Evolutionary conservation across 306 rosid genomes (phyloP), one percentile per base, ranked within the genome.

Genomic region (Calophaca sinica): DNA sequence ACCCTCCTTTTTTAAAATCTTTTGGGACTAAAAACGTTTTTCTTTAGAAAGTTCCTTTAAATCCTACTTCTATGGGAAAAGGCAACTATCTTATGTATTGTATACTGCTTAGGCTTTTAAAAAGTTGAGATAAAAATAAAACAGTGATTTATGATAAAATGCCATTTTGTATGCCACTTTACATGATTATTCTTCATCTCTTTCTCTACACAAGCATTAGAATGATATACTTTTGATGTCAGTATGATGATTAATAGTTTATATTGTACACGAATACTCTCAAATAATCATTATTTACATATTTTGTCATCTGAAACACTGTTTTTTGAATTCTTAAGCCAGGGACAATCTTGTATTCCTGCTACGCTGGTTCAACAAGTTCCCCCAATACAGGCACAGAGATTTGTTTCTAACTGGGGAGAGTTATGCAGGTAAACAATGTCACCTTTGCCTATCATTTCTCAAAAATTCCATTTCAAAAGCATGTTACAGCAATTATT

Each of bases 331-430:
- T 78, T 84, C 13, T 84, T 77, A 82, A 90, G 96, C 96, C 54
- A 88, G 83, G 88, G 90, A 76, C 83, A 90, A 90, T 72, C 81
- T 86, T 55, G 75, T 83, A 44, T 90, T 90, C 86, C 84, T 90
- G 73, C 69, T 62, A 81, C 83, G 87, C 11, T 90, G 92, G 92
- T 86, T 90, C 66, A 77, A 67, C 68, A 90, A 88, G 83, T 90
- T 88, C 72, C 92, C 96, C 4, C 89, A 88, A 33, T 90, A 84
- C 77, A 86, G 48, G 65, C 67, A 73, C 11, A 80, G 77, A 50
- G 88, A 84, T 68, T 74, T 90, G 82, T 90, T 84, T 82, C 83
- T 90, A 45, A 81, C 90, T 2, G 96, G 96, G 5, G 96, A 90
- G 81, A 88, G 92, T 58, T 90, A 90, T 79, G 96, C 96, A 60